Evolutionary conservation across 1,284 basidiomycete genomes (phyloP), one percentile per base, ranked within the genome.

Genomic region (Ceratobasidium sp.): DNA sequence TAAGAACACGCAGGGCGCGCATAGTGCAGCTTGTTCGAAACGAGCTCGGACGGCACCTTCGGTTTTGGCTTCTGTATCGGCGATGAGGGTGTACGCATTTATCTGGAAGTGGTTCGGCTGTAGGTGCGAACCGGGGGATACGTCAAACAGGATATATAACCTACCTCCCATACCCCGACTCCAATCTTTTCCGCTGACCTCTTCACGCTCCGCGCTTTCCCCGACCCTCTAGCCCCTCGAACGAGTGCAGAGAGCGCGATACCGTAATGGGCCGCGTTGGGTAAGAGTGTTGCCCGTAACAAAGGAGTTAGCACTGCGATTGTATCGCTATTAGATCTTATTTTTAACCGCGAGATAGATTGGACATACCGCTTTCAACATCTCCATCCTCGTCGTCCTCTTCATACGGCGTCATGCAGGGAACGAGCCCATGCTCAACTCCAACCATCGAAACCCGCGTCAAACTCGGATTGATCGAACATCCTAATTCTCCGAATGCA

Each of bases 1-100:
- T 1, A 98, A 78, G 16, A 99, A 78, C 41, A 98, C 81, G 74
- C 92, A 96, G 0, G 97, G 97, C 0, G 92, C 87, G 75, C 91
- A 95, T 7, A 84, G 79, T 8, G 83, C 80, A 0, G 93, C 94
- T 77, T 88, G 86, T 62, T 95, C 92, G 72, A 98, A 87, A 2
- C 87, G 84, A 4, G 89, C 87, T 33, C 84, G 84, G 0, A 99
- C 79, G 0, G 83, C 84, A 0, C 85, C 93, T 74, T 94, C 90
- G 0, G 93, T 93, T 71, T 91, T 89, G 1, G 82, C 80, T 56
- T 90, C 87, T 30, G 85, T 90, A 69, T 98, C 95, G 1, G 88
- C 90, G 11, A 96, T 76, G 13, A 96, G 76, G 69, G 93, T 87
- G 75, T 88, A 98, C 76, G 93, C 95, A 72, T 96, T 88, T 49